Percentiles rank a stretch among this genome's conserved stretches.
phyloP scores from a whole-genome alignment of 2,329 filamentous ascomycete species.

The Fusarium siculi region DNA sequence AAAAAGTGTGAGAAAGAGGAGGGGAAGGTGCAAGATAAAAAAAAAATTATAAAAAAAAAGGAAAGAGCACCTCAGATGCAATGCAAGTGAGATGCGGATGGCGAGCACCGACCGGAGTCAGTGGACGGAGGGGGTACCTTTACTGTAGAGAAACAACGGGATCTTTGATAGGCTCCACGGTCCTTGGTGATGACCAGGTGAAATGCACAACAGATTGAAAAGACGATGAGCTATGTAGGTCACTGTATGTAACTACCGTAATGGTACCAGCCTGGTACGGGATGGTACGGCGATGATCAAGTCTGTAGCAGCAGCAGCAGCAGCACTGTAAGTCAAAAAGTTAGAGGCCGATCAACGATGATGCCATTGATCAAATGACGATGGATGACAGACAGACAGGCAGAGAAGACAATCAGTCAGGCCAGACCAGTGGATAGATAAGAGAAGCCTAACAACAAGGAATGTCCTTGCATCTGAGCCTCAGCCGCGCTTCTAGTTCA shows the following conservation, averaged over 20 bases:
- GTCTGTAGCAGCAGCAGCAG: not conserved
- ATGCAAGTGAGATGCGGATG: conserved; percentile 33
- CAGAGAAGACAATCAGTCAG: conserved; percentile 18
- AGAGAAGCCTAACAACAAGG: conserved; percentile 23
- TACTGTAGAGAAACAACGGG: not conserved
- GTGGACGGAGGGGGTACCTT: conserved; percentile 19
- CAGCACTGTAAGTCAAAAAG: conserved; percentile 1
- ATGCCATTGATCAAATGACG: conserved; percentile 24
- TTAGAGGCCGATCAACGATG: conserved; percentile 10
- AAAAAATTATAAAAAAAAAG: not conserved
- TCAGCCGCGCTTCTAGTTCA: conserved; percentile 28
- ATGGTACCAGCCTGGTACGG: conserved; percentile 28
- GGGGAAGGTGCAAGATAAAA: conserved; percentile 4
- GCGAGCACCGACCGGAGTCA: conserved; percentile 12
- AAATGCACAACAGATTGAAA: conserved; percentile 15
- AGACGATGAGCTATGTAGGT: conserved; percentile 12
- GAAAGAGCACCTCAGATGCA: conserved; percentile 11
- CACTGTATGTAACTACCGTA: not conserved
- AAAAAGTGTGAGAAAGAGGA: not conserved
- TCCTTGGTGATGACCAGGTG: conserved; percentile 9
- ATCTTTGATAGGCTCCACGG: conserved; percentile 24
- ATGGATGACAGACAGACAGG: conserved; percentile 15
- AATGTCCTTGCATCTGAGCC: conserved; percentile 32
- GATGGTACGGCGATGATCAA: conserved; percentile 25
- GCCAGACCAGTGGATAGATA: conserved; percentile 5